Percentiles rank a stretch among this genome's conserved stretches.
Evolutionary conservation across 2,329 filamentous ascomycete genomes (phyloP).

Genomic region (Cordyceps cateniannulata): DNA sequence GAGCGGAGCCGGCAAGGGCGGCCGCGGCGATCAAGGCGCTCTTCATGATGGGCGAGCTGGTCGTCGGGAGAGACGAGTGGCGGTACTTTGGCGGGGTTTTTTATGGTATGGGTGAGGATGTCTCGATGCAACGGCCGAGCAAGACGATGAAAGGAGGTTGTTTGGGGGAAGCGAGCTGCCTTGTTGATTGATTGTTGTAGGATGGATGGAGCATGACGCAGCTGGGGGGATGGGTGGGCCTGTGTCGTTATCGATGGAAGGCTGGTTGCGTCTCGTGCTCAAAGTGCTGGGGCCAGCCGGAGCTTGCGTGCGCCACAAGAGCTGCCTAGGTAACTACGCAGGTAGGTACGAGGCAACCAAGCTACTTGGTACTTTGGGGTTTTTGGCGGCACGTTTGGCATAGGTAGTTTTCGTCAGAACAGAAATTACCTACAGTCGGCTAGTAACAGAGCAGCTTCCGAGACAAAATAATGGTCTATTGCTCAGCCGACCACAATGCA

Average conservation of each 20-base stretch:
- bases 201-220: slow-evolving; percentile 13
- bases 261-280: slow-evolving; percentile 10
- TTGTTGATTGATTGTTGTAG: slow-evolving; percentile 12
- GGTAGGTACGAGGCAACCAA: neutral
- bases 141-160: neutral
- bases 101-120: neutral
- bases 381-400: neutral
- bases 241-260: slow-evolving; percentile 11
- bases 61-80: neutral
- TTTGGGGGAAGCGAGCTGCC: neutral
- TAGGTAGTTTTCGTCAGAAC: neutral
- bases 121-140: slow-evolving; percentile 9
- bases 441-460: neutral
- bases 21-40: slow-evolving; percentile 71
- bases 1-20: slow-evolving; percentile 75
- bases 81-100: neutral
- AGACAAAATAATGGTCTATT: neutral
- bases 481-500: neutral
- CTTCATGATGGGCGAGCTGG: slow-evolving; percentile 64
- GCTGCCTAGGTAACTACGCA: neutral
- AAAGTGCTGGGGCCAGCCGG: neutral
- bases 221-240: slow-evolving; percentile 7
- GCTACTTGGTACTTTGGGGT: neutral
- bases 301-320: slow-evolving; percentile 8
- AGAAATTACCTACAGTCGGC: neutral